These are phyloP conservation scores for Botrytis tulipae DNA, from an alignment of 2,329 filamentous ascomycete species.

Conservation along the genomic window DNA sequence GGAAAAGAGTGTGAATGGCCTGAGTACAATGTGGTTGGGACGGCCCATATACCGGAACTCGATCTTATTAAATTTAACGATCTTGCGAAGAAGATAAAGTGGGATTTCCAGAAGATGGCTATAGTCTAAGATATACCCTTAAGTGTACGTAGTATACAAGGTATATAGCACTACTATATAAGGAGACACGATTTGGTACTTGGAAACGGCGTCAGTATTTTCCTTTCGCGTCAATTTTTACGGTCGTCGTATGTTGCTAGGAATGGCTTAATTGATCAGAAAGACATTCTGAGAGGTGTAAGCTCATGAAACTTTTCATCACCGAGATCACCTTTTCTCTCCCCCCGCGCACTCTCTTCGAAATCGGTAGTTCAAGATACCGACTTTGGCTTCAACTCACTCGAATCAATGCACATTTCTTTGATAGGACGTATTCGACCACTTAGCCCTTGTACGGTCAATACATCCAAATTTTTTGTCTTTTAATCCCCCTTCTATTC, in stretches of 20 bases:
- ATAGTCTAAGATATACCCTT: not conserved
- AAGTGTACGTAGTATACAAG: not conserved
- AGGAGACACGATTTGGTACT: not conserved
- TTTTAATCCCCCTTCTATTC: not conserved
- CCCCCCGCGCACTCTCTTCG: too few relatives aligned
- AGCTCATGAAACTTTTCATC: not conserved
- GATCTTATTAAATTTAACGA: accelerated
- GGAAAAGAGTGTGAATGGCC: not conserved
- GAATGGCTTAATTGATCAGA: not conserved
- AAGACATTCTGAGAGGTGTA: not conserved
- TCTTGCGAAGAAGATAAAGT: not conserved
- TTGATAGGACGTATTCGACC: not conserved
- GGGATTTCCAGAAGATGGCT: not conserved
- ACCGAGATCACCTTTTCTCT: not conserved
- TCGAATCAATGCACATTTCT: not conserved
- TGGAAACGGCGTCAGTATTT: not conserved
- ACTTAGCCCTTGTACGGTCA: not conserved
- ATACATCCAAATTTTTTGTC: not conserved
- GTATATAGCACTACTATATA: not conserved
- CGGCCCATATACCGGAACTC: not conserved
- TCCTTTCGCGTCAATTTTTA: not conserved
- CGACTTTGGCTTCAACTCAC: not conserved
- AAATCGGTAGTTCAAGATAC: not conserved
- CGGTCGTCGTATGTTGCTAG: not conserved
- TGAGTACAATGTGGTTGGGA: not conserved